Percentiles rank a stretch among this genome's conserved stretches.
Conservation (phyloP, 1,284 basidiomycete species). For the Ustilago hordei region DNA sequence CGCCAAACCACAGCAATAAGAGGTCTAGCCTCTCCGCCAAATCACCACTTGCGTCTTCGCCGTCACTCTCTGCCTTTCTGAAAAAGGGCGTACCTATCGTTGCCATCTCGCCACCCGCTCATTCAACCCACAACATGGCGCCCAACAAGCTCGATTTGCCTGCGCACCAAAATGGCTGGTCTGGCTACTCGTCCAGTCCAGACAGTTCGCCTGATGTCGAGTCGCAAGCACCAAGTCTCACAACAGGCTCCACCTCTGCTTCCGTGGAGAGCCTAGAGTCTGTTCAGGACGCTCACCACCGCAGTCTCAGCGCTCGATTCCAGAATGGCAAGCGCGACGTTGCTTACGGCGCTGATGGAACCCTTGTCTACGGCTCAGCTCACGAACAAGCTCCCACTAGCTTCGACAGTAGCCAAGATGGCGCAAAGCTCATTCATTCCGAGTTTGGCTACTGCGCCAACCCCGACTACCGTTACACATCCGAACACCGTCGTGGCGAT, state of each 20-base stretch:
- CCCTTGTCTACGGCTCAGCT: constrained; percentile 19
- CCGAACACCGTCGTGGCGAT: constrained; percentile 73
- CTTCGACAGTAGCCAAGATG: constrained; percentile 48
- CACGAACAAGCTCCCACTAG: constrained; percentile 42
- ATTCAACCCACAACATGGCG: constrained; percentile 30
- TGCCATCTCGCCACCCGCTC: constrained; percentile 39
- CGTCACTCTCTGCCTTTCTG: constrained; percentile 38
- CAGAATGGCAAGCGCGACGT: constrained; percentile 24
- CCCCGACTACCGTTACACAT: constrained; percentile 77
- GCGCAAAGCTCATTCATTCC: constrained; percentile 73
- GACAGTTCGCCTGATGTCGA: constrained; percentile 49
- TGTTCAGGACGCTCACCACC: constrained; percentile 49
- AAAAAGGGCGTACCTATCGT: constrained; percentile 55
- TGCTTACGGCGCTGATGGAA: constrained; percentile 14
- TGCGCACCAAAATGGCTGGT: constrained; percentile 23
- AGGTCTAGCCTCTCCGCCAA: constrained; percentile 15
- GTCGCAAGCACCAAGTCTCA: constrained; percentile 58
- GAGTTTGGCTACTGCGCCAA: constrained; percentile 88
- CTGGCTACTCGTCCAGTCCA: constrained; percentile 25
- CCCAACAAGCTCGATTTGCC: constrained; percentile 9
- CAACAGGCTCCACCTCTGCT: constrained; percentile 61
- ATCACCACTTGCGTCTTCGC: constrained; percentile 29
- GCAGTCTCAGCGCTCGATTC: constrained; percentile 33
- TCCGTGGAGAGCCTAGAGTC: constrained; percentile 59
- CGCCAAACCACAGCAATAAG: constrained; percentile 13